Percentiles rank a stretch among this genome's conserved stretches.
phyloP scores from a whole-genome alignment of 768 basidiomycete species.

The Lactifluus subvellereus region DNA sequence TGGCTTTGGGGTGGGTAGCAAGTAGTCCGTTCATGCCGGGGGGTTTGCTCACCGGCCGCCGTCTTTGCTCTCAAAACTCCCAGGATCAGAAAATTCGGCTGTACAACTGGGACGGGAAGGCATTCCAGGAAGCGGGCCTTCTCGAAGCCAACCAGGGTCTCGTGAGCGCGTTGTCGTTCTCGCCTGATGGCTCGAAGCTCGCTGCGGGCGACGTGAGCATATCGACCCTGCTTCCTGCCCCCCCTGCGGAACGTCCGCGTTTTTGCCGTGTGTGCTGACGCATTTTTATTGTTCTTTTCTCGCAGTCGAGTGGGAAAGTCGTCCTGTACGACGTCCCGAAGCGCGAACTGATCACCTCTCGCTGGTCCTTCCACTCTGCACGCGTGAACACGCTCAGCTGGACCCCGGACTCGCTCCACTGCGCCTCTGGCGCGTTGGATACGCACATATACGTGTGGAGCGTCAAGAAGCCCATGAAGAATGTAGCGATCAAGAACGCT shows the following conservation, averaged over 20 bases:
- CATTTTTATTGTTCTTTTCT: neutral
- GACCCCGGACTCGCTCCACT: constrained; percentile 66
- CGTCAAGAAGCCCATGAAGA: constrained; percentile 60
- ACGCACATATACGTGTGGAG: constrained; percentile 89
- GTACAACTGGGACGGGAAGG: constrained; percentile 63
- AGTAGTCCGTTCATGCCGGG: constrained; percentile 18
- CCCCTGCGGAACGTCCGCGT: no score
- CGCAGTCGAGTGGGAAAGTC: constrained; percentile 75
- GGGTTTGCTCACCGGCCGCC: constrained; percentile 4
- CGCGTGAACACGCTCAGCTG: constrained; percentile 75
- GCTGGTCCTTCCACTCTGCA: constrained; percentile 84
- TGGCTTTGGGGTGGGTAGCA: constrained; percentile 60
- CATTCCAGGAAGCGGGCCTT: constrained; percentile 48
- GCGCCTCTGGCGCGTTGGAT: constrained; percentile 88
- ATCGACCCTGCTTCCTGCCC: no score
- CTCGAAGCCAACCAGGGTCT: constrained; percentile 66
- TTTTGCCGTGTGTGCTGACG: neutral
- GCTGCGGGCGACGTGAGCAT: constrained; percentile 81
- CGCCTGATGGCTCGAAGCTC: constrained; percentile 66
- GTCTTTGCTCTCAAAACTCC: neutral
- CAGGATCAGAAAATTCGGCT: constrained; percentile 75
- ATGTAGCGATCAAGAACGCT: constrained; percentile 80
- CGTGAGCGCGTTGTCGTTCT: constrained; percentile 72
- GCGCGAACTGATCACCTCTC: constrained; percentile 63
- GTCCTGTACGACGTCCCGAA: constrained; percentile 66